Evolutionary conservation across 176 grass and related monocot genomes (phyloP).

Genomic region (Rhynchospora pubera): DNA sequence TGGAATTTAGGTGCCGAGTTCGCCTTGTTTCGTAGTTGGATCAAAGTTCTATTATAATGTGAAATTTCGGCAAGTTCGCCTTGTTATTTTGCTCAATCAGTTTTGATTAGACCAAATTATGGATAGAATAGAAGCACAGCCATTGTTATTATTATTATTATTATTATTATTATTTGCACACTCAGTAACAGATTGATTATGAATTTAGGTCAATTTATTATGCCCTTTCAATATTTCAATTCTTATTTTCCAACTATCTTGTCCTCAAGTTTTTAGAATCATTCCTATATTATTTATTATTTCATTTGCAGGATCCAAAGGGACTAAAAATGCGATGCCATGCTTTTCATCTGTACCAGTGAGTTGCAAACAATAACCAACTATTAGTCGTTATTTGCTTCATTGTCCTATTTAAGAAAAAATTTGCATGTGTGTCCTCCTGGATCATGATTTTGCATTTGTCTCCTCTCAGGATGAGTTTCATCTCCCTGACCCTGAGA

Average conservation of each 20-base stretch:
- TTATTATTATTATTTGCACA: too few species aligned
- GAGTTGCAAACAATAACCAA: background rate
- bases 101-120: background rate
- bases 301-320: constrained; percentile 67
- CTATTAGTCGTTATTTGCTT: background rate
- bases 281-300: constrained; percentile 19
- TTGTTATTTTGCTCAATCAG: background rate
- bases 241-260: background rate
- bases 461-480: background rate
- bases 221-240: background rate
- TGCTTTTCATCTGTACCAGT: constrained; percentile 90
- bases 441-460: constrained; percentile 9
- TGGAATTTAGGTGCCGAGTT: background rate
- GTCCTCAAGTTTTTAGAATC: background rate
- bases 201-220: background rate
- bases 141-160: too few species aligned
- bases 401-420: background rate
- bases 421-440: background rate
- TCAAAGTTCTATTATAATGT: background rate
- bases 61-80: background rate
- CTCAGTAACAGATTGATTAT: background rate
- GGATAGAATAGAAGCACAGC: background rate
- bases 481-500: background rate
- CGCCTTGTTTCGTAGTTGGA: background rate
- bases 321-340: constrained; percentile 79